Conservation (phyloP, 768 basidiomycete species). For the Kwoniella dendrophila region DNA sequence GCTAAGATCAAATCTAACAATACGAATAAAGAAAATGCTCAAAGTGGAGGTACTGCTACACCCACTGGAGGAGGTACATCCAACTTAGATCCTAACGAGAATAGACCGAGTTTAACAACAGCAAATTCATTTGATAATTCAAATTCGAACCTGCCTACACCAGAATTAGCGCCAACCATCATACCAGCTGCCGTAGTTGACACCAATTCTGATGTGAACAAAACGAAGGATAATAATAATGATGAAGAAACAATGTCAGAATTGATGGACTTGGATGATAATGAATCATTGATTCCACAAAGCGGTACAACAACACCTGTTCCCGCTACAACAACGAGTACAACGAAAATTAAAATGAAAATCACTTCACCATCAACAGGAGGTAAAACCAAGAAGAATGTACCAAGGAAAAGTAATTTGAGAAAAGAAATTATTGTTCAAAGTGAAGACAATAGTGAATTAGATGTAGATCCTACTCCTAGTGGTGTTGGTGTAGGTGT, state of each 20-base stretch:
- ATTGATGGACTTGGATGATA: slow-evolving; percentile 29
- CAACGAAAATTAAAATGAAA: not conserved
- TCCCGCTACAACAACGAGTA: slow-evolving; percentile 1
- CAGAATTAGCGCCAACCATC: not conserved
- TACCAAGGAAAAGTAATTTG: slow-evolving; percentile 43
- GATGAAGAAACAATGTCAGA: slow-evolving; percentile 28
- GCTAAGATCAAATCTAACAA: slow-evolving; percentile 30
- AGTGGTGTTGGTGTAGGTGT: too few species aligned
- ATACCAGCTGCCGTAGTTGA: too few species aligned
- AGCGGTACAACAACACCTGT: slow-evolving; percentile 12
- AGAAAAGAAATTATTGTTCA: slow-evolving; percentile 44
- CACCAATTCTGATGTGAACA: slow-evolving; percentile 1
- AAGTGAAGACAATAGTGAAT: slow-evolving; percentile 17
- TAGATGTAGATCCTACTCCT: too few species aligned
- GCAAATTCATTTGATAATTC: slow-evolving; percentile 22
- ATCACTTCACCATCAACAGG: not conserved
- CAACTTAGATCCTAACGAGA: slow-evolving; percentile 8
- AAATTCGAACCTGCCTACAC: slow-evolving; percentile 1
- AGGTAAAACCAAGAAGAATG: slow-evolving; percentile 15
- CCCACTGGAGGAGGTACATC: not conserved
- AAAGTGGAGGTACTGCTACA: not conserved
- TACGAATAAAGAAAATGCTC: slow-evolving; percentile 1
- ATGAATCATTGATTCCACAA: slow-evolving; percentile 7
- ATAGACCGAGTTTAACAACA: slow-evolving; percentile 17
- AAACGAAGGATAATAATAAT: not conserved